Evolutionary conservation across 2,329 filamentous ascomycete genomes (phyloP).

Genomic region (Alternaria metachromatica): DNA sequence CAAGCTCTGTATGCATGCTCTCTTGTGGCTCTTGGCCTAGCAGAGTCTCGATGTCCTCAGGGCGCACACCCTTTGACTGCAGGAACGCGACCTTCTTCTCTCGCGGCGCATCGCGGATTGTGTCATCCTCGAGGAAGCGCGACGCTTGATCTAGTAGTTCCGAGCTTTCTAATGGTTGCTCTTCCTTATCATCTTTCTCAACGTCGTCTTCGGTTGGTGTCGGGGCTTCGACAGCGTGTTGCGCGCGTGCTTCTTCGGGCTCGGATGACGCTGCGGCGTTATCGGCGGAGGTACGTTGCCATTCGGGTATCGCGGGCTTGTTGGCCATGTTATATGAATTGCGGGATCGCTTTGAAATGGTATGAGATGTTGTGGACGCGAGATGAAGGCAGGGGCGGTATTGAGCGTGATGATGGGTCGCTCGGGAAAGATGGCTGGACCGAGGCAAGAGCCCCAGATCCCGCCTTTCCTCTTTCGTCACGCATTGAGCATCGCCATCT

Average conservation of each 20-base stretch:
- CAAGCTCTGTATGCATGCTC: constrained; percentile 19
- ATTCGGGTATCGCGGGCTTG: constrained; percentile 42
- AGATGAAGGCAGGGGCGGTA: constrained; percentile 4
- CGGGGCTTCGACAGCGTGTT: constrained; percentile 23
- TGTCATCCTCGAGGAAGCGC: constrained; percentile 77
- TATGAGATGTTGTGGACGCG: not conserved
- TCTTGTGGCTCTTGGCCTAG: constrained; percentile 51
- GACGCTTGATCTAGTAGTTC: constrained; percentile 69
- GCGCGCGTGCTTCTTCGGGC: constrained; percentile 21
- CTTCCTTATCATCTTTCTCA: constrained; percentile 3
- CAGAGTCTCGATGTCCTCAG: constrained; percentile 71
- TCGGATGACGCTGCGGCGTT: constrained; percentile 11
- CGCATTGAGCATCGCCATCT: not conserved
- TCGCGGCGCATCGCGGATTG: constrained; percentile 70
- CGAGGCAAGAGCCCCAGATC: constrained; percentile 24
- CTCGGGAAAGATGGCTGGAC: constrained; percentile 28
- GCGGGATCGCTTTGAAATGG: not conserved
- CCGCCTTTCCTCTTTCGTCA: constrained; percentile 9
- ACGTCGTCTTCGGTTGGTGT: constrained; percentile 16
- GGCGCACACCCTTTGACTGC: constrained; percentile 73
- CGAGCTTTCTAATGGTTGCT: constrained; percentile 4
- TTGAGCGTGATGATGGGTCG: constrained; percentile 12
- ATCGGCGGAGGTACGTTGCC: constrained; percentile 38
- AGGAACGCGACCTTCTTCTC: constrained; percentile 81
- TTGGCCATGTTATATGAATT: constrained; percentile 18